Evolutionary conservation across 768 basidiomycete species (phyloP).

Genomic region (Omphalotus guepiniiformis): DNA sequence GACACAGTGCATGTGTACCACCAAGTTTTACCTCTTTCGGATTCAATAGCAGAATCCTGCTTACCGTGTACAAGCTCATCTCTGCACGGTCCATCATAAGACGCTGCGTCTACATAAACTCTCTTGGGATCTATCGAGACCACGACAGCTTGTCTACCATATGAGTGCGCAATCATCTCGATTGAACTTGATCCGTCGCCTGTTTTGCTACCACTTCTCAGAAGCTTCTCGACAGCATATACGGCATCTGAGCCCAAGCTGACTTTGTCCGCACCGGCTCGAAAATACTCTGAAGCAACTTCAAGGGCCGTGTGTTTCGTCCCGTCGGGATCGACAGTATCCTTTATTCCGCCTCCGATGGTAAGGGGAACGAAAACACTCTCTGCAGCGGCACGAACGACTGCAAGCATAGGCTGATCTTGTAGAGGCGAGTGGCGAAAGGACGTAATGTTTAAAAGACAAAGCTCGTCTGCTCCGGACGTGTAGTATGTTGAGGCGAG

Average conservation of each 20-base stretch:
- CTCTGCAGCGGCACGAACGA: conserved; percentile 86
- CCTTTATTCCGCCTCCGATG: conserved; percentile 97
- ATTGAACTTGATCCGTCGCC: conserved; percentile 81
- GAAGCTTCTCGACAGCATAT: conserved; percentile 83
- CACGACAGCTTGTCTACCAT: conserved; percentile 96
- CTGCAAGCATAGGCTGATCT: conserved; percentile 98
- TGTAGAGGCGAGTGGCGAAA: conserved; percentile 94
- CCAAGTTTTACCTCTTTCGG: conserved; percentile 76
- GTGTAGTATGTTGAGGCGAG: conserved; percentile 83
- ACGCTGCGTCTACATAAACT: conserved; percentile 65
- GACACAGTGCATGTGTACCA: conserved; percentile 99
- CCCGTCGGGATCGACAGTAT: conserved; percentile 92
- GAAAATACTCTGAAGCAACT: conserved; percentile 94
- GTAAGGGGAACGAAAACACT: conserved; percentile 96
- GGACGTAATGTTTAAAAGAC: conserved; percentile 98
- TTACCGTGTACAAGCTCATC: conserved; percentile 55
- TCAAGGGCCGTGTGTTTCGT: conserved; percentile 83
- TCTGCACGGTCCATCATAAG: conserved; percentile 67
- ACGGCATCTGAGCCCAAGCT: conserved; percentile 97
- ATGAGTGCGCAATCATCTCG: conserved; percentile 84
- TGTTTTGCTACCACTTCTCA: conserved; percentile 37
- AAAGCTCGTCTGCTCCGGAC: conserved; percentile 92
- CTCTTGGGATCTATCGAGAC: conserved; percentile 94
- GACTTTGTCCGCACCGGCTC: conserved; percentile 97
- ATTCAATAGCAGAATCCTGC: conserved; percentile 36